Base-by-base conservation (phyloP, 2,329 filamentous ascomycete species). In the Colletotrichum orchidophilum region DNA sequence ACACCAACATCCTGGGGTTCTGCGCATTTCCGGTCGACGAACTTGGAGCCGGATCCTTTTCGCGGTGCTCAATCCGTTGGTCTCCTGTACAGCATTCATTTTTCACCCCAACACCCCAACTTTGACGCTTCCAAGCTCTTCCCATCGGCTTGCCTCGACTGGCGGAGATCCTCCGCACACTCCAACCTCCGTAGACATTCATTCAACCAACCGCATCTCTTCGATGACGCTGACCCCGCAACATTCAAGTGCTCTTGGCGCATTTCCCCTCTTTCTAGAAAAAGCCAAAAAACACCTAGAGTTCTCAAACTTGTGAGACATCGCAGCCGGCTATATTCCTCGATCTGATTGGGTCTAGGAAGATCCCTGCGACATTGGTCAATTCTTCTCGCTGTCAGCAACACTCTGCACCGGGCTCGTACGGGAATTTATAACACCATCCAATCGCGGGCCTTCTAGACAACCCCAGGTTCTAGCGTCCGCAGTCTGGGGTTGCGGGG, bases 211-310 rank as follows among this genome's bases (percentile, higher is more conserved):
- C 54, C 54, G 59, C 13, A 18, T 5, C 5, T n/a, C 11, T 8
- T 7, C 66, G 66, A 70, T 66, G 61, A 53, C 66, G 66, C 66
- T 54, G 18, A 59, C 66, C 46, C 66, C 67, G 46, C 67, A 70
- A 39, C 39, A 21, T 29, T 39, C 27, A 21, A 33, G 6, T 50
- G 13, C 1, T 27, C 39, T 70, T 70, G 57, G 55, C 49, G 66
- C 15, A 26, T 8, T 31, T 12, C 39, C 50, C 9, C 5, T 6
- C n/a, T 18, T 49, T 13, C 2, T 15, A 5, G 15, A 31, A 13
- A 8, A 9, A 1, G 2, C 12, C 13, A 52, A 5, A 21, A 31
- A 13, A 8, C 9, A 1, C 8, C 12, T 27, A 52, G 9, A 52
- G 49, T 52, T 11, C n/a, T 12, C 11, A 7, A 52, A 21, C 21